Conservation (phyloP, 2,329 filamentous ascomycete species). For the Cladophialophora bantiana region DNA sequence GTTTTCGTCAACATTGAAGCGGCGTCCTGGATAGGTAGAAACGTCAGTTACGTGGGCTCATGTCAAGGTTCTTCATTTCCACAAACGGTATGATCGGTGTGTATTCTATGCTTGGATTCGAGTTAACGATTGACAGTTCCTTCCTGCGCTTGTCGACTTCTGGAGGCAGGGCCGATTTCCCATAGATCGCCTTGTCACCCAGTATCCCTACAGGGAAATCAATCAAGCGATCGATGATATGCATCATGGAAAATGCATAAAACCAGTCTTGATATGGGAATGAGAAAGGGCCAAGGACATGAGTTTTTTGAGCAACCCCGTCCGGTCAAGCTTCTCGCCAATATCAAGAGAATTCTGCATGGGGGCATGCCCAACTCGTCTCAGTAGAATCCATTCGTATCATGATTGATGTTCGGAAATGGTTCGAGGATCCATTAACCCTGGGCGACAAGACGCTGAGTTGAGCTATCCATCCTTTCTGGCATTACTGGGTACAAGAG, state of each 20-base stretch:
- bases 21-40: slow-evolving; percentile 3
- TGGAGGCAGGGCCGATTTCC: slow-evolving; percentile 53
- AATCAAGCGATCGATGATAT: slow-evolving; percentile 40
- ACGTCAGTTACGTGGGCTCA: slow-evolving; percentile 25
- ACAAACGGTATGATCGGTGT: slow-evolving; percentile 4
- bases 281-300: background rate
- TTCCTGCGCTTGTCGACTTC: slow-evolving; percentile 24
- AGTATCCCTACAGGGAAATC: slow-evolving; percentile 47
- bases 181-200: slow-evolving; percentile 54
- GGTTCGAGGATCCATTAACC: background rate
- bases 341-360: background rate
- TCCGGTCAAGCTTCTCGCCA: background rate
- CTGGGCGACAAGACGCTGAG: background rate
- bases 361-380: background rate
- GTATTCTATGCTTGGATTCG: background rate
- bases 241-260: slow-evolving; percentile 39
- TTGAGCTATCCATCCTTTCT: background rate
- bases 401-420: background rate
- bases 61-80: slow-evolving; percentile 24
- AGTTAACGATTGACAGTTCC: slow-evolving; percentile 13
- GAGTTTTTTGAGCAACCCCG: background rate
- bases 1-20: slow-evolving; percentile 12
- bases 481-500: background rate
- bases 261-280: slow-evolving; percentile 41
- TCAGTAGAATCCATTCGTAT: background rate